These are phyloP conservation scores for Turritis glabra DNA, from an alignment of 345 rosid species.

Conservation along the genomic window DNA sequence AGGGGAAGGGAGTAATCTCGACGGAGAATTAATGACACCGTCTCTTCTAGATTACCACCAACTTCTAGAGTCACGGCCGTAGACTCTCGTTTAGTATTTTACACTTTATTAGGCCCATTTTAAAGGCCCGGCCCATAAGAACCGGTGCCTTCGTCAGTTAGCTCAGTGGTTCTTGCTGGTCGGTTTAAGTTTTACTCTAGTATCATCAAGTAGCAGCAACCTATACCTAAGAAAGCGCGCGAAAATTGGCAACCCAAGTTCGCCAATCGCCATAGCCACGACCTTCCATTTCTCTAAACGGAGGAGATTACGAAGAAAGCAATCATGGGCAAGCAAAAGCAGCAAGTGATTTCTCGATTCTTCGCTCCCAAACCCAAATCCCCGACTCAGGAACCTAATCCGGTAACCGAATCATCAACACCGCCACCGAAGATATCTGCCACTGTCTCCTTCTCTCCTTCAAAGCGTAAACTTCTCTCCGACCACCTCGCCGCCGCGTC, in stretches of 20 bases:
- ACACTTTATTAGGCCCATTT: neutral
- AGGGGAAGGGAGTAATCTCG: neutral
- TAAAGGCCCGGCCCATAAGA: neutral
- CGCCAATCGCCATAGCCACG: conserved; percentile 26
- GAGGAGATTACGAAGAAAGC: conserved; percentile 1
- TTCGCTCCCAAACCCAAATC: conserved; percentile 76
- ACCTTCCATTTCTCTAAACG: conserved; percentile 5
- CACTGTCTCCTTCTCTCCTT: conserved; percentile 66
- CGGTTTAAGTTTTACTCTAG: neutral
- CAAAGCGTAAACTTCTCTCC: conserved; percentile 75
- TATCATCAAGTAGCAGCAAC: neutral
- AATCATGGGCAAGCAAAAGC: conserved; percentile 79
- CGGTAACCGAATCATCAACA: conserved; percentile 34
- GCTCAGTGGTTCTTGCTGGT: neutral
- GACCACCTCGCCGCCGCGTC: conserved; percentile 43
- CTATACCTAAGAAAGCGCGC: conserved; percentile 33
- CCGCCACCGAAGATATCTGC: conserved; percentile 61
- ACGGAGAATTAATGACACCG: conserved; percentile 5
- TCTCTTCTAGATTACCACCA: neutral
- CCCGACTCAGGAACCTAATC: conserved; percentile 28
- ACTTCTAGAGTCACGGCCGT: neutral
- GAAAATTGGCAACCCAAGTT: conserved; percentile 23
- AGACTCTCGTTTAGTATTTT: neutral
- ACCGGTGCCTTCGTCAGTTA: neutral
- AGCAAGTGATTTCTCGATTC: conserved; percentile 83